phyloP scores from a whole-genome alignment of 768 basidiomycete species.

The Agaricus blazei region DNA sequence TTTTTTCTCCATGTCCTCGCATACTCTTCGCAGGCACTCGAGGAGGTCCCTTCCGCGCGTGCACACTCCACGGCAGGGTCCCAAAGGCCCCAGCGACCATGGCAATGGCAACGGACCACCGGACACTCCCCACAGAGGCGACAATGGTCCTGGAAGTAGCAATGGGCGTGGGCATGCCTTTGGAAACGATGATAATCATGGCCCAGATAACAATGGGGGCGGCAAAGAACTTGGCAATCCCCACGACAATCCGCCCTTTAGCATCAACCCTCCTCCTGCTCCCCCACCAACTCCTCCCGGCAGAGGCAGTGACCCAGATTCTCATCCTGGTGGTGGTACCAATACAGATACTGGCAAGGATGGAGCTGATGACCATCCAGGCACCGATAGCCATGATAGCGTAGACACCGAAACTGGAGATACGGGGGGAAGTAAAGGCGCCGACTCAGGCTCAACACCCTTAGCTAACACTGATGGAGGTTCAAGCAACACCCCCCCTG shows the following conservation, averaged over 20 bases:
- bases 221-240: background rate
- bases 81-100: background rate
- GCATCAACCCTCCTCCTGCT: no score
- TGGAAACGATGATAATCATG: background rate
- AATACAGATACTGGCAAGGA: background rate
- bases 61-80: background rate
- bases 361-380: background rate
- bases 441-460: background rate
- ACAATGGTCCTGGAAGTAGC: background rate
- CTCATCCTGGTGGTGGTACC: background rate
- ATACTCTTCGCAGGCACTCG: background rate
- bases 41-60: background rate
- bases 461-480: background rate
- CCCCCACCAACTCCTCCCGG: no score
- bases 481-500: background rate
- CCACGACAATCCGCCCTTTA: no score
- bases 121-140: background rate
- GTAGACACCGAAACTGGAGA: background rate
- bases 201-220: background rate
- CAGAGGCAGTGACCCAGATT: no score
- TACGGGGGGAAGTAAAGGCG: background rate
- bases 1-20: background rate
- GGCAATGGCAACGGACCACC: background rate
- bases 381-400: no score
- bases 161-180: background rate